Conservation (phyloP, 441 rosid species). For the Croton laevigatus region DNA sequence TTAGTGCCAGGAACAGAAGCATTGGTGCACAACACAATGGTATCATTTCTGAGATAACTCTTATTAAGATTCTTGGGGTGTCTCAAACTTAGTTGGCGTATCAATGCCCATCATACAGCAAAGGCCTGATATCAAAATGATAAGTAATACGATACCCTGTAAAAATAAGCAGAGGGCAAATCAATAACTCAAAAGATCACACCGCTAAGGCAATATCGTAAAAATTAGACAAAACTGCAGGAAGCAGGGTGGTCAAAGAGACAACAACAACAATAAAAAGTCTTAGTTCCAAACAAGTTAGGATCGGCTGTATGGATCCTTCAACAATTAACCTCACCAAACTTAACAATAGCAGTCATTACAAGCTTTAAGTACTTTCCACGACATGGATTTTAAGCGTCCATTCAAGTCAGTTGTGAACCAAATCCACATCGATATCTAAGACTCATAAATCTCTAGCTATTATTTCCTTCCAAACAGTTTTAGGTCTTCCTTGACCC, state of each 20-base stretch:
- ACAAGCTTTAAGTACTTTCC: too few species aligned
- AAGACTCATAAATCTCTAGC: too few species aligned
- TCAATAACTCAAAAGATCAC: constrained; percentile 26
- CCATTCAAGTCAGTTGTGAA: too few species aligned
- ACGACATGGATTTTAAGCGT: too few species aligned
- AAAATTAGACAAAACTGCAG: background rate
- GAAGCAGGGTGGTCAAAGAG: background rate
- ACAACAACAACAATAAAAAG: too few species aligned
- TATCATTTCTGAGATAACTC: constrained; percentile 16
- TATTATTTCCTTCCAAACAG: too few species aligned
- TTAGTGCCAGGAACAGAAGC: constrained; percentile 28
- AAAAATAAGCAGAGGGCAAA: constrained; percentile 23
- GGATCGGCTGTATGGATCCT: too few species aligned
- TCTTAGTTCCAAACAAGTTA: too few species aligned
- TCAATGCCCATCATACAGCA: constrained; percentile 98
- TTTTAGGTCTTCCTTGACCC: too few species aligned
- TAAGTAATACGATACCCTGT: constrained; percentile 84
- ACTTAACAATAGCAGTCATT: too few species aligned
- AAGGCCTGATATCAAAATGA: constrained; percentile 86
- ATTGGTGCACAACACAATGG: constrained; percentile 25
- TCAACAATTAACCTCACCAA: too few species aligned
- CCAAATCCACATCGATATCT: too few species aligned
- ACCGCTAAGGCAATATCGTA: background rate
- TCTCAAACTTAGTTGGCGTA: constrained; percentile 86
- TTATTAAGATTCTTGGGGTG: constrained; percentile 75